Percentiles rank a stretch among this genome's conserved stretches.
Evolutionary conservation across 2,329 filamentous ascomycete genomes (phyloP).

Genomic region (Colletotrichum truncatum): DNA sequence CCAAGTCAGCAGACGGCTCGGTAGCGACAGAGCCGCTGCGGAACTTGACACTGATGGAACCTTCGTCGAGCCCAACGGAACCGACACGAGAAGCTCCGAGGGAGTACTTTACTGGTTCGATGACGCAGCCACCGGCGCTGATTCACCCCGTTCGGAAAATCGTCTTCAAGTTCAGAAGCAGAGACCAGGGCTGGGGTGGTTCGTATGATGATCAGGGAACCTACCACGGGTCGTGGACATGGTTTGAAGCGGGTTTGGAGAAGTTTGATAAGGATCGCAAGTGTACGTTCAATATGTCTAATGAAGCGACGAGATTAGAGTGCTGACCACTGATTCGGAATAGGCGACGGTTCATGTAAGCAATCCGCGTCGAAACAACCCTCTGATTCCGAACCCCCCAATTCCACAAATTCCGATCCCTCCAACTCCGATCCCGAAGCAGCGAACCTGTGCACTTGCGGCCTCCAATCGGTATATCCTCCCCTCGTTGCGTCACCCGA

Average conservation of each 20-base stretch:
- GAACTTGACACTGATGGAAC: slow-evolving; percentile 14
- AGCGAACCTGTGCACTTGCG: slow-evolving; percentile 40
- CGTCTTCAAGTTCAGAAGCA: slow-evolving; percentile 65
- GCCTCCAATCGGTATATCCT: slow-evolving; percentile 48
- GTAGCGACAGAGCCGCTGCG: slow-evolving; percentile 1
- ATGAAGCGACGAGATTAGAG: accelerated
- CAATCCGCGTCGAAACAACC: neutral
- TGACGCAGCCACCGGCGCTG: slow-evolving; percentile 39
- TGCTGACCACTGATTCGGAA: neutral
- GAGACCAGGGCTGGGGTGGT: slow-evolving; percentile 68
- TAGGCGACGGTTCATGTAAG: slow-evolving; percentile 22
- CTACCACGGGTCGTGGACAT: slow-evolving; percentile 63
- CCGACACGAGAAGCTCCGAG: slow-evolving; percentile 4
- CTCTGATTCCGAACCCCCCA: neutral
- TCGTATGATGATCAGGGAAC: slow-evolving; percentile 39
- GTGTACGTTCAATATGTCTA: slow-evolving; percentile 29
- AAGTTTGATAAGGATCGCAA: slow-evolving; percentile 52
- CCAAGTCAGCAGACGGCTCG: slow-evolving; percentile 12
- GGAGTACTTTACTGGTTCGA: slow-evolving; percentile 44
- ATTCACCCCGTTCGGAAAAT: slow-evolving; percentile 66
- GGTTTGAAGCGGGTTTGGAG: slow-evolving; percentile 72
- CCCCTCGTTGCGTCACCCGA: slow-evolving; percentile 28
- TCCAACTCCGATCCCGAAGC: slow-evolving; percentile 26
- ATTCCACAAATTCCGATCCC: neutral
- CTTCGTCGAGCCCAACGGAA: neutral